Percentiles rank a stretch among this genome's conserved stretches.
These are phyloP conservation scores for Madurella fahalii DNA, from an alignment of 2,329 filamentous ascomycete genomes.

Conservation along the genomic window DNA sequence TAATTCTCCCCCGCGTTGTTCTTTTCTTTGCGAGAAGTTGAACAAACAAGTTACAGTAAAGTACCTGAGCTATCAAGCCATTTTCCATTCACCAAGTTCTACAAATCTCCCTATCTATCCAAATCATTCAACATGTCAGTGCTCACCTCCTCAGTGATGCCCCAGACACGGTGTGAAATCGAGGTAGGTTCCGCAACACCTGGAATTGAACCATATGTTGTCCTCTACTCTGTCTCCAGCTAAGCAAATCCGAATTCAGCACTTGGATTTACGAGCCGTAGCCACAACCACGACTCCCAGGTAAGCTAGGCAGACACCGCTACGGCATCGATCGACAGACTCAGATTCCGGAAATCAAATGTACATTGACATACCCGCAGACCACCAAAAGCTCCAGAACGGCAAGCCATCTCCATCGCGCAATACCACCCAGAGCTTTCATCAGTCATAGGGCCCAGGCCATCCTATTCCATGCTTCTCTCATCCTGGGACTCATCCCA, in stretches of 20 bases:
- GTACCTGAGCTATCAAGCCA: neutral
- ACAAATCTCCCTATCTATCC: neutral
- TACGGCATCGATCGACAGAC: neutral
- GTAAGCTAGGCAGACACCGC: neutral
- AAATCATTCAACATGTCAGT: neutral
- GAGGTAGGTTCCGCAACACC: neutral
- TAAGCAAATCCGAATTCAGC: neutral
- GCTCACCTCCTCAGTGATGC: neutral
- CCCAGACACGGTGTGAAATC: neutral
- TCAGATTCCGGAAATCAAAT: neutral
- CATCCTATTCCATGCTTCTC: constrained; percentile 39
- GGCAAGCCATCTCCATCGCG: constrained; percentile 29
- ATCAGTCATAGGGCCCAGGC: constrained; percentile 32
- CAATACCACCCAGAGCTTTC: constrained; percentile 37
- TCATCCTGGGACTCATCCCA: constrained; percentile 37
- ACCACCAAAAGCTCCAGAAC: neutral
- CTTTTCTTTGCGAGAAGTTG: no score
- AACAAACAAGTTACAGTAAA: no score
- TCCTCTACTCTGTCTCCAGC: no score
- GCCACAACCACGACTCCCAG: no score
- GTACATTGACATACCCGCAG: neutral
- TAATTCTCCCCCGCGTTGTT: no score
- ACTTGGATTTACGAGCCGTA: neutral
- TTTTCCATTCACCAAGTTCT: neutral
- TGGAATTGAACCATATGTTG: neutral